A percentile compares a stretch with the other conserved stretches of the same genome.
Evolutionary conservation across 164 flowering plant species (phyloP).

Genomic region (Annona cherimola): DNA sequence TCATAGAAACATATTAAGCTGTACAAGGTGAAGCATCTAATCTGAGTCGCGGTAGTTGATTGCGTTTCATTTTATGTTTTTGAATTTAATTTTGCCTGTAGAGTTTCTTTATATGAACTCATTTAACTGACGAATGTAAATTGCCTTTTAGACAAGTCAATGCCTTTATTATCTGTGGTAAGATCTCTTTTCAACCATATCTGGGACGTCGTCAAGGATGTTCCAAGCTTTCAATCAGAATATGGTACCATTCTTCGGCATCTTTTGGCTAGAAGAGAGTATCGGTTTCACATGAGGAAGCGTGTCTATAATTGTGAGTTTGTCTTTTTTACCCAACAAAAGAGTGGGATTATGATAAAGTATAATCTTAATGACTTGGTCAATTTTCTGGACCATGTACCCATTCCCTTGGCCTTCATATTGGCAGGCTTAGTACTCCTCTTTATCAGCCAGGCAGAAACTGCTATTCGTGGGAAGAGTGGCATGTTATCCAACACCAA

Average conservation of each 20-base stretch:
- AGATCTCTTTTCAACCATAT: constrained; percentile 68
- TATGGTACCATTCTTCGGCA: constrained; percentile 74
- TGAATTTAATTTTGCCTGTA: background rate
- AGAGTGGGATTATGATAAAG: background rate
- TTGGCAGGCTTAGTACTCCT: constrained; percentile 57
- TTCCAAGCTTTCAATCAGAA: constrained; percentile 76
- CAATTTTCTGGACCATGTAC: background rate
- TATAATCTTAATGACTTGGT: background rate
- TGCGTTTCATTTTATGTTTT: background rate
- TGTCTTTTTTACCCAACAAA: background rate
- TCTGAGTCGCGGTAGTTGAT: background rate
- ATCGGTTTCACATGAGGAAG: constrained; percentile 72
- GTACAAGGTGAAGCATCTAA: background rate
- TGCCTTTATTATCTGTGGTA: constrained; percentile 52
- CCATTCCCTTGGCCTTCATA: background rate
- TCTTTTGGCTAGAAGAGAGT: constrained; percentile 57
- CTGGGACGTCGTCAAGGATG: constrained; percentile 64
- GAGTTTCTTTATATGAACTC: background rate
- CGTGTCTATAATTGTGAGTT: constrained; percentile 67
- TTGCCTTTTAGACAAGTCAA: constrained; percentile 38
- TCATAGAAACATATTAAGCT: background rate
- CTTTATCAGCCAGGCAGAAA: constrained; percentile 57
- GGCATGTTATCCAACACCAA: constrained; percentile 36
- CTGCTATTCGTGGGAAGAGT: constrained; percentile 35
- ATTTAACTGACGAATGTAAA: background rate